These are phyloP conservation scores for Silene coronaria DNA, from an alignment of 179 eudicot genomes.

Conservation along the genomic window DNA sequence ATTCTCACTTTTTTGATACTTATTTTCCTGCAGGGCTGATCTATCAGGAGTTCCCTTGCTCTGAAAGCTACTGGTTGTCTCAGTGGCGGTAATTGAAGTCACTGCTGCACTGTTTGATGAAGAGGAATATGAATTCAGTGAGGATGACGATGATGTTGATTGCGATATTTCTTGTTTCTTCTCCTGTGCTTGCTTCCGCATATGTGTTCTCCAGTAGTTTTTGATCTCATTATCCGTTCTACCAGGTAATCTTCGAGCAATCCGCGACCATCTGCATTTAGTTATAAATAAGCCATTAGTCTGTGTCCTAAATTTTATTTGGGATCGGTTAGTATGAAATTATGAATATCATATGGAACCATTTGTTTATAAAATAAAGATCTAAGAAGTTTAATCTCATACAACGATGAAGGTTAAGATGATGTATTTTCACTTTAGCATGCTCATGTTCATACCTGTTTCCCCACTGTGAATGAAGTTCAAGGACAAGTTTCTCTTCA, in stretches of 20 bases:
- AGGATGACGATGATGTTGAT: conserved; percentile 47
- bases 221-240: conserved; percentile 95
- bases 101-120: conserved; percentile 36
- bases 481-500: conserved; percentile 70
- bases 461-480: conserved; percentile 86
- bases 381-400: neutral
- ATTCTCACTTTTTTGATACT: conserved; percentile 18
- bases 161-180: conserved; percentile 46
- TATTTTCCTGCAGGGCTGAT: conserved; percentile 30
- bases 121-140: conserved; percentile 31
- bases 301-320: neutral
- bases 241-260: conserved; percentile 85
- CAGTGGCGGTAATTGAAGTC: conserved; percentile 25
- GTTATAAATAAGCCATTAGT: neutral
- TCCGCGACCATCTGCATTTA: conserved; percentile 74
- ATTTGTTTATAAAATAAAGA: neutral
- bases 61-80: conserved; percentile 34
- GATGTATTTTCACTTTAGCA: conserved; percentile 1
- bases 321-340: neutral
- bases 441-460: conserved; percentile 49
- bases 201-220: conserved; percentile 93
- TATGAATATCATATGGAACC: neutral
- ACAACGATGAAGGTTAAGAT: neutral
- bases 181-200: conserved; percentile 91
- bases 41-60: conserved; percentile 39